Percentiles rank a stretch among this genome's conserved stretches.
Evolutionary conservation across 2,329 filamentous ascomycete genomes (phyloP).

Genomic region (Aspergillus japonicus): DNA sequence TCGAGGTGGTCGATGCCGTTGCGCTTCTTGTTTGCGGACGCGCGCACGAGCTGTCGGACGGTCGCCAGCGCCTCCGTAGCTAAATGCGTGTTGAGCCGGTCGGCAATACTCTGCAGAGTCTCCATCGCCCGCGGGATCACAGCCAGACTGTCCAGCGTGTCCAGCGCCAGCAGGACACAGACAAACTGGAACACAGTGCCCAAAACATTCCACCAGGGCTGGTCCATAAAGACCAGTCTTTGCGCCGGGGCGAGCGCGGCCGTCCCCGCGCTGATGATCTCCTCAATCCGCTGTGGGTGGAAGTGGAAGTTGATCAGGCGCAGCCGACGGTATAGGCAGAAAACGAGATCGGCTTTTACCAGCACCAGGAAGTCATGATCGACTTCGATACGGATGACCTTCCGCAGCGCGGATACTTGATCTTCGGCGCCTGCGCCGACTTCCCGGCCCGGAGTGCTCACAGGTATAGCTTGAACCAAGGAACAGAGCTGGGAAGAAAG

Average conservation of each 20-base stretch:
- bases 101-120: constrained; percentile 22
- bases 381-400: constrained; percentile 12
- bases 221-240: constrained; percentile 34
- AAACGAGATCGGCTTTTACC: constrained; percentile 29
- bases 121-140: constrained; percentile 38
- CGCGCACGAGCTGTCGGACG: constrained; percentile 23
- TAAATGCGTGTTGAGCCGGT: constrained; percentile 29
- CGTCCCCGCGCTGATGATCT: neutral
- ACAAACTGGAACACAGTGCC: constrained; percentile 45
- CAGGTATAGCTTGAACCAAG: neutral
- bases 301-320: constrained; percentile 35
- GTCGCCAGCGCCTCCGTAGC: constrained; percentile 36
- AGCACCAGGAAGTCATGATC: constrained; percentile 34
- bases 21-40: constrained; percentile 27
- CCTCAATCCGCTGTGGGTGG: constrained; percentile 21
- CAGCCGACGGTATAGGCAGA: constrained; percentile 42
- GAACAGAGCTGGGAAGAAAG: neutral
- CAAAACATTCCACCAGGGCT: constrained; percentile 47
- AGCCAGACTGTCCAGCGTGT: constrained; percentile 37
- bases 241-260: constrained; percentile 36
- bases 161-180: constrained; percentile 43
- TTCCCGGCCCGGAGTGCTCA: neutral
- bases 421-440: neutral
- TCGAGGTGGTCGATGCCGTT: constrained; percentile 23
- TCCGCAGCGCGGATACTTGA: constrained; percentile 15